Base-by-base conservation (phyloP, 1,284 basidiomycete genomes). In the Anthracocystis panici-leucophaei region DNA sequence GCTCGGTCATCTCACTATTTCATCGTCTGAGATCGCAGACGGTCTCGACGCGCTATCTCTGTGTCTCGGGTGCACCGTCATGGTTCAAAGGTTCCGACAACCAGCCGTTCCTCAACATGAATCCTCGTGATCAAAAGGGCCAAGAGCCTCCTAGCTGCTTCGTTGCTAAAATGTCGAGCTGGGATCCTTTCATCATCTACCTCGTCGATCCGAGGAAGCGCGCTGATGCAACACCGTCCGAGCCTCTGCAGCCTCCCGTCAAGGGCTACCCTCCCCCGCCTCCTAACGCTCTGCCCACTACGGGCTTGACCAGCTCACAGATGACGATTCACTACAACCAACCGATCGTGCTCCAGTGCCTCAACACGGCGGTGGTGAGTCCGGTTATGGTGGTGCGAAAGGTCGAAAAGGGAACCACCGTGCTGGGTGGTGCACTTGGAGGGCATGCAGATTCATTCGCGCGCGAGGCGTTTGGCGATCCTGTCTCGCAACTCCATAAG, bases 371-470 rank as follows among this genome's bases (percentile, higher is more conserved):
- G 21, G 92, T 94, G 27, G 92, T 95, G 77, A 94, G 93, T 64
- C 95, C 95, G 9, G 90, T 95, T 27, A 89, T 98, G 65, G 92
- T 97, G 85, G 92, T 98, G 78, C 92, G 95, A 52, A 93, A 94
- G 82, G 93, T 96, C 65, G 95, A 97, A 78, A 92, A 93, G 82
- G 92, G 92, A 73, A 94, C 93, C 1, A 93, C 91, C 7, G 93
- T 93, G 49, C 91, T 95, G 21, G 94, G 95, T 56, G 94, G 94
- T 56, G 93, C 74, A 0, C 73, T 92, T 21, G 88, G 92, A 21
- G 91, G 92, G 79, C 91, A 92, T 66, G 90, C 79, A 1, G 82
- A 84, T 82, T 93, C 92, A 77, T 87, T 90, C 1, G 46, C 57
- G 18, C 89, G 93, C 31, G 95, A 97, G 86, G 91, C 93, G 1